Evolutionary conservation across 441 rosid species (phyloP), one percentile per base, ranked within the genome.

Genomic region (Bocquillonia castaneifolia): DNA sequence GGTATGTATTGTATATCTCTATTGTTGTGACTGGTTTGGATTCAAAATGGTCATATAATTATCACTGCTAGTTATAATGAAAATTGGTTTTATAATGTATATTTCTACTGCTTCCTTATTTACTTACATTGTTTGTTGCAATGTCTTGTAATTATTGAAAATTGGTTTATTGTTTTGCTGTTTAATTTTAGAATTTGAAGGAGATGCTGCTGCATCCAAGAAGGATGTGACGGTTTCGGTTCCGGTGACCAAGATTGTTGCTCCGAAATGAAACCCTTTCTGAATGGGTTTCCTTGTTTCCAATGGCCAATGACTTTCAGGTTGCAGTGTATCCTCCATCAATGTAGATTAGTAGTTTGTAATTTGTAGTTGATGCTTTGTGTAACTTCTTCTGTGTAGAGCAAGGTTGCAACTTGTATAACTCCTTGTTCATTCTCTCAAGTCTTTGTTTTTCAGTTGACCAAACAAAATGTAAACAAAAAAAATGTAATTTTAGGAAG

Each of bases 321-420:
- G 45, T 56, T 67, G 71, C 56, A 50, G 75, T 73, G 52, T 58
- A 14, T 77, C 59, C 37, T 12, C 78, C 51, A 47, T 14, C 70
- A 60, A 56, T 54, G 34, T 66, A 72, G 74, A 59, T 63, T 63
- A 79, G 66, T 66, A n/a, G n/a, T n/a, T n/a, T n/a, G n/a, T n/a
- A n/a, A n/a, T n/a, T n/a, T n/a, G 70, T 78, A 75, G 82, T 70
- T 77, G 77, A 59, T 59, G 60, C 67, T 74, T 68, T 68, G 63
- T 76, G 79, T 76, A 81, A 79, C 63, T 68, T 65, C 67, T 69
- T 65, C 67, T 69, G 82, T 78, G 79, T 66, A 78, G 78, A 66
- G 79, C 77, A 75, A 75, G 83, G 79, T 66, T 58, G 64, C 68
- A 73, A 25, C 80, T 54, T 69, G 76, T 64, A 48, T 70, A 56